phyloP scores from a whole-genome alignment of 768 basidiomycete species.

The Tulasnella sp. region DNA sequence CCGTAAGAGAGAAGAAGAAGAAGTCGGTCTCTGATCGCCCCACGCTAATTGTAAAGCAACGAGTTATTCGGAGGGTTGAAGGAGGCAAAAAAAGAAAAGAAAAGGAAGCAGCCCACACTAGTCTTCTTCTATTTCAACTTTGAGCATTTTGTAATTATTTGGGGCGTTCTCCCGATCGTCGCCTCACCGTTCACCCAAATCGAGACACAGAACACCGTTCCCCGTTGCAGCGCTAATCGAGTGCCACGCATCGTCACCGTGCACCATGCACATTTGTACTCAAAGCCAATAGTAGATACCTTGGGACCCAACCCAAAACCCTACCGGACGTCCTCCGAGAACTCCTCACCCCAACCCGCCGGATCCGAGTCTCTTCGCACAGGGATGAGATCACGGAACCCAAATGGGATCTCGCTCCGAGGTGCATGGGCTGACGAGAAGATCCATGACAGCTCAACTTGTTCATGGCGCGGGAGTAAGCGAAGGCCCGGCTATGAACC shows the following conservation, averaged over 20 bases:
- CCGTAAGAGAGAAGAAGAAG: neutral
- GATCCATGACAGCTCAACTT: neutral
- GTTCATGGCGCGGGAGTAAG: neutral
- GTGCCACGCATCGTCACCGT: neutral
- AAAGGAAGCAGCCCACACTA: no score
- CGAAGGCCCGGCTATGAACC: neutral
- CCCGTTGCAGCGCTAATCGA: neutral
- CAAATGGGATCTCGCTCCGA: neutral
- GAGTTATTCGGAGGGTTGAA: neutral
- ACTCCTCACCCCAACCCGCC: neutral
- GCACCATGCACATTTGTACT: neutral
- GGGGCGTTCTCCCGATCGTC: neutral
- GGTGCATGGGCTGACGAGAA: neutral
- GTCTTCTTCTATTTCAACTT: neutral
- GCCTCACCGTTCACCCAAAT: neutral
- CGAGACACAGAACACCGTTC: no score
- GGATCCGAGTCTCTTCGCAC: neutral
- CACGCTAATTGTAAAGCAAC: neutral
- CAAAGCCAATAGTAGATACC: neutral
- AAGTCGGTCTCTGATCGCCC: neutral
- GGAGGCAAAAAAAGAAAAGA: neutral
- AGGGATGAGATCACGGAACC: neutral
- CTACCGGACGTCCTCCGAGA: neutral
- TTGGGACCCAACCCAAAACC: neutral
- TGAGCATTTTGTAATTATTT: neutral